Evolutionary conservation across 306 rosid species (phyloP).

Genomic region (Trifolium fragiferum): DNA sequence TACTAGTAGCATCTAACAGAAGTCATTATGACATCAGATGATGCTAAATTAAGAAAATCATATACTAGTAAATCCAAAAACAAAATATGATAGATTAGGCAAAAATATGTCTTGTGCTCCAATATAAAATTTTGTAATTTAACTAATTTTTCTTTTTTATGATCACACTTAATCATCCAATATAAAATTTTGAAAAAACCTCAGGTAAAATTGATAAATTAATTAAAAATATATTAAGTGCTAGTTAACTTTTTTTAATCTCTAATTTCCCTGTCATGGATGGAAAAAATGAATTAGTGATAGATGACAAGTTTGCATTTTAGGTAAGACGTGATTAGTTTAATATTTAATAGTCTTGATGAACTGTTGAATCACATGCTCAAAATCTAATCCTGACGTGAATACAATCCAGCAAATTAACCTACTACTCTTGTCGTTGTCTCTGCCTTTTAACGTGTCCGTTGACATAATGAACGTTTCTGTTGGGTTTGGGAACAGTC

Average conservation of each 20-base stretch:
- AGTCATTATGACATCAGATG: conserved; percentile 37
- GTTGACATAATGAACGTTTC: conserved; percentile 39
- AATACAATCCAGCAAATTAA: conserved; percentile 31
- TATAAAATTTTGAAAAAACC: not conserved
- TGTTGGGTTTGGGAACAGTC: not conserved
- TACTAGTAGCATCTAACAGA: not conserved
- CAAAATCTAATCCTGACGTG: conserved; percentile 22
- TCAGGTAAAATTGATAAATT: not conserved
- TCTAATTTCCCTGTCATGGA: conserved; percentile 26
- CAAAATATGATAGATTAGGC: not conserved
- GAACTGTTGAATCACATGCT: conserved; percentile 44
- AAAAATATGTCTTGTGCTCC: not conserved
- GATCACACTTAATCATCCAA: too few relatives aligned
- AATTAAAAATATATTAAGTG: not conserved
- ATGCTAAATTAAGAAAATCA: not conserved
- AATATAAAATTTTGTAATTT: conserved; percentile 1
- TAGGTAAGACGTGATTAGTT: conserved; percentile 49
- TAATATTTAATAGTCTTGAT: not conserved
- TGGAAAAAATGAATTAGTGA: not conserved
- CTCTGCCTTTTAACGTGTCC: conserved; percentile 21
- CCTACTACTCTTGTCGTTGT: conserved; percentile 59
- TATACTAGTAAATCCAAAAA: not conserved
- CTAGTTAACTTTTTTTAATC: not conserved
- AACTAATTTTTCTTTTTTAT: too few relatives aligned
- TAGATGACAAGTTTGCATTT: conserved; percentile 44